Conservation (phyloP, 257 asterid genomes). For the Catharanthus roseus region DNA sequence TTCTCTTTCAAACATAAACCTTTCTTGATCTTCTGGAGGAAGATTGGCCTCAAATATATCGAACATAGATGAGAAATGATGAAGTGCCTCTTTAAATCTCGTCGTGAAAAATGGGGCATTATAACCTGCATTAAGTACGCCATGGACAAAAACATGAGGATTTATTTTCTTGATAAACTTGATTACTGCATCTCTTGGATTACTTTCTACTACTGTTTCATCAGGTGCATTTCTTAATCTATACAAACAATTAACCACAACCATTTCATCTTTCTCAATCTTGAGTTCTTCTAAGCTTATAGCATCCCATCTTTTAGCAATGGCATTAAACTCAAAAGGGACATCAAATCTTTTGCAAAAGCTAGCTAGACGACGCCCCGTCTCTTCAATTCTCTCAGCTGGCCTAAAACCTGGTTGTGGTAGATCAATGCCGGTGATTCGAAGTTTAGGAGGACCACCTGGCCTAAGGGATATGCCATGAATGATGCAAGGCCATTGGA, state of each 20-base stretch:
- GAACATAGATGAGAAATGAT: constrained; percentile 45
- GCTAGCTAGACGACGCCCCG: constrained; percentile 41
- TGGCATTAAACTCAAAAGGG: constrained; percentile 46
- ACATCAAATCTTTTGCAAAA: constrained; percentile 48
- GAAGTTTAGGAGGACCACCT: constrained; percentile 53
- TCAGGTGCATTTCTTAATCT: constrained; percentile 46
- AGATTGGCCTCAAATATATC: constrained; percentile 52
- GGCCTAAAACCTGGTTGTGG: constrained; percentile 67
- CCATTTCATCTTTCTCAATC: constrained; percentile 43
- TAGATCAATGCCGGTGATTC: constrained; percentile 59
- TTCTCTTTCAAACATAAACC: constrained; percentile 40
- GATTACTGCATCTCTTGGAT: constrained; percentile 41
- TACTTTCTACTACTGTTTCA: constrained; percentile 25
- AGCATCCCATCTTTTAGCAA: constrained; percentile 62
- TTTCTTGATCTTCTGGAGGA: constrained; percentile 37
- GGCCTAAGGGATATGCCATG: constrained; percentile 53
- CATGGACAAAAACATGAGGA: constrained; percentile 43
- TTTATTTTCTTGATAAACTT: constrained; percentile 30
- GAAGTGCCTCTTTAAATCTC: constrained; percentile 41
- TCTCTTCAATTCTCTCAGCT: constrained; percentile 50
- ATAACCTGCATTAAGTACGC: constrained; percentile 39
- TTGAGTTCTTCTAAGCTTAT: constrained; percentile 38
- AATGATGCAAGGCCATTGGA: constrained; percentile 77
- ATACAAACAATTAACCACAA: constrained; percentile 55
- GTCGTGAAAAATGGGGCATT: constrained; percentile 36